A percentile compares a stretch with the other conserved stretches of the same genome.
Conservation (phyloP, 2,329 filamentous ascomycete genomes). For the Capronia epimyces region DNA sequence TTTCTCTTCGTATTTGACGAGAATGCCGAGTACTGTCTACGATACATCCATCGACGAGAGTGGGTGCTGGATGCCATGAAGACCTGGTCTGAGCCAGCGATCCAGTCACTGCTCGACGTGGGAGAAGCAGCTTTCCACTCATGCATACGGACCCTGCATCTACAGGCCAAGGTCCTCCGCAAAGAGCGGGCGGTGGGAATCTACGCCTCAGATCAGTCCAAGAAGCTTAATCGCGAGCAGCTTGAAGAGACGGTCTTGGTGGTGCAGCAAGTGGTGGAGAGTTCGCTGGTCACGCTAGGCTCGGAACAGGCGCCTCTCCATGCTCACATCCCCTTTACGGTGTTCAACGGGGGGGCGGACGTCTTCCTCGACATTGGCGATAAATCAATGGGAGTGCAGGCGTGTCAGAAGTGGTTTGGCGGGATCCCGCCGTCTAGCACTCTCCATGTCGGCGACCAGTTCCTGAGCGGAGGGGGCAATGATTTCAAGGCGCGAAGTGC, state of each 20-base stretch:
- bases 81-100: constrained; percentile 56
- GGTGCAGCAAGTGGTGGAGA: constrained; percentile 85
- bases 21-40: constrained; percentile 60
- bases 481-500: constrained; percentile 94
- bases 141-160: constrained; percentile 70
- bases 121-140: constrained; percentile 79
- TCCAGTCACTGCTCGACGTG: constrained; percentile 75
- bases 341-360: constrained; percentile 96
- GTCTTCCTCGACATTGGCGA: constrained; percentile 98
- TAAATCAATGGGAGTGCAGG: constrained; percentile 90
- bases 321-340: constrained; percentile 72
- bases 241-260: constrained; percentile 94
- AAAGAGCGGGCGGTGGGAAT: constrained; percentile 85
- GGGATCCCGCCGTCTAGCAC: constrained; percentile 58
- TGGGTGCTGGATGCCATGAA: constrained; percentile 57
- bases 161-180: constrained; percentile 68
- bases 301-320: constrained; percentile 9
- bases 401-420: constrained; percentile 87
- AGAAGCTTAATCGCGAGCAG: constrained; percentile 75
- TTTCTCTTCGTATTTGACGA: constrained; percentile 80
- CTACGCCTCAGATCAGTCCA: constrained; percentile 54
- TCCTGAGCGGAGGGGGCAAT: constrained; percentile 88
- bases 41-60: constrained; percentile 54
- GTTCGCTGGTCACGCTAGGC: constrained; percentile 54
- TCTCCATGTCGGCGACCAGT: constrained; percentile 92